A percentile compares a stretch with the other conserved stretches of the same genome.
These are phyloP conservation scores for Apiospora sp. DNA, from an alignment of 2,329 filamentous ascomycete species.

Conservation along the genomic window DNA sequence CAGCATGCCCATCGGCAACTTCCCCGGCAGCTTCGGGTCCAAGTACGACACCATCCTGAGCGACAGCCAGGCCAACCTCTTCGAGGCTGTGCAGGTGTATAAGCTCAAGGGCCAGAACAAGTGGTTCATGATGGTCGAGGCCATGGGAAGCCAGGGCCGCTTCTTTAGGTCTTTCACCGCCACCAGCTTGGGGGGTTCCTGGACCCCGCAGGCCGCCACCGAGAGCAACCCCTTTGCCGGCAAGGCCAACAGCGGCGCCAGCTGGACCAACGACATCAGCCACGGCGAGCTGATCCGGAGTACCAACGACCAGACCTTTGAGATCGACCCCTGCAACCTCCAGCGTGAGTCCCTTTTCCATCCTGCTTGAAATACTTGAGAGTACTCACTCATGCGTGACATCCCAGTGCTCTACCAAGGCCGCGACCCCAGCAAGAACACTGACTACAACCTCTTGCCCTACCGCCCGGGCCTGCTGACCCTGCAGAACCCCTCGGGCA, in stretches of 20 bases:
- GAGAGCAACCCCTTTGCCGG: conserved; percentile 71
- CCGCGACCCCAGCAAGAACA: conserved; percentile 48
- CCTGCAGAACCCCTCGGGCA: conserved; percentile 36
- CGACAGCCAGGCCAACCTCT: conserved; percentile 65
- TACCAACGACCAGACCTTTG: conserved; percentile 67
- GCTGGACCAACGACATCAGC: conserved; percentile 73
- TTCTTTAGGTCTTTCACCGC: conserved; percentile 75
- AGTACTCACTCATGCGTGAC: too few relatives aligned
- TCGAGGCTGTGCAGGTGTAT: conserved; percentile 74
- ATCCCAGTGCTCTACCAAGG: conserved; percentile 69
- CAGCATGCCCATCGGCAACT: conserved; percentile 68
- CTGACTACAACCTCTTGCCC: conserved; percentile 59
- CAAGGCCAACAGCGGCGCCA: conserved; percentile 69
- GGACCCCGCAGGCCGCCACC: conserved; percentile 63
- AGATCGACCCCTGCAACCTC: conserved; percentile 69
- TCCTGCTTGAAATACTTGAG: too few relatives aligned
- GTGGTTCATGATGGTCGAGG: conserved; percentile 75
- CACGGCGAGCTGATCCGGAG: conserved; percentile 68
- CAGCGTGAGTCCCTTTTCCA: conserved; percentile 46
- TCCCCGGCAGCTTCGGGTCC: conserved; percentile 67
- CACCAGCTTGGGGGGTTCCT: conserved; percentile 60
- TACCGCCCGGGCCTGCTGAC: conserved; percentile 65
- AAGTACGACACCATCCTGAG: conserved; percentile 57
- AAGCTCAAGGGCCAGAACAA: conserved; percentile 58
- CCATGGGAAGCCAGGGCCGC: conserved; percentile 62